Base-by-base conservation (phyloP, 306 rosid genomes). In the Purshia tridentata region DNA sequence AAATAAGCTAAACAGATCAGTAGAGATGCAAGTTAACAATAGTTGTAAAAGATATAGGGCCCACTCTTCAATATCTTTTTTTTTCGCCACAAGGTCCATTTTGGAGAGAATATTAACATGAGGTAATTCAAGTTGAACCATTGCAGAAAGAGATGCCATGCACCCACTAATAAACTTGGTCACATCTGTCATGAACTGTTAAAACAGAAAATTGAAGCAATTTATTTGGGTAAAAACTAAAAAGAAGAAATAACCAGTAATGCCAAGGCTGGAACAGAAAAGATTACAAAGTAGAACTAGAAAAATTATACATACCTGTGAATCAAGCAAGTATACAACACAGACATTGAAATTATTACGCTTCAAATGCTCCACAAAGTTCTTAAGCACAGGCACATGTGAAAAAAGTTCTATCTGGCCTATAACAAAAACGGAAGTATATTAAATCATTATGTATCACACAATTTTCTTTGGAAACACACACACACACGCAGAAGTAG, bases 81-180 rank as follows among this genome's bases (percentile, higher is more conserved):
- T 89, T 79, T 85, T 88, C 6, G 88, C 70, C 81, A 88, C 97
- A 59, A 89, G 97, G 83, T 94, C 97, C 97, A 94, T 88, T 78
- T 93, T 91, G 70, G 98, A 88, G 78, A 91, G 98, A 76, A 94
- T 89, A 84, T 91, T 94, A 66, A 91, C 88, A 83, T 94, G 98
- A 19, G 96, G 96, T 20, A 94, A 50, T 84, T 94, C 97, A 80
- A 89, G 96, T 70, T 91, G 97, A 72, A 94, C 74, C 92, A 89
- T 87, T 62, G 97, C 95, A 73, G 97, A 89, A 76, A 91, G 97
- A 44, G 85, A 80, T 54, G 95, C 84, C 91, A 94, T 91, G 83
- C 99, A 91, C 75, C 97, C 97, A 78, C 96, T 94, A 20, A 94
- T 91, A 66, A 94, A 94, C 90, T 94, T 91, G 51, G 98, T 89